Conservation (phyloP, 495 filamentous ascomycete species). For the Aspergillus biplanus region DNA sequence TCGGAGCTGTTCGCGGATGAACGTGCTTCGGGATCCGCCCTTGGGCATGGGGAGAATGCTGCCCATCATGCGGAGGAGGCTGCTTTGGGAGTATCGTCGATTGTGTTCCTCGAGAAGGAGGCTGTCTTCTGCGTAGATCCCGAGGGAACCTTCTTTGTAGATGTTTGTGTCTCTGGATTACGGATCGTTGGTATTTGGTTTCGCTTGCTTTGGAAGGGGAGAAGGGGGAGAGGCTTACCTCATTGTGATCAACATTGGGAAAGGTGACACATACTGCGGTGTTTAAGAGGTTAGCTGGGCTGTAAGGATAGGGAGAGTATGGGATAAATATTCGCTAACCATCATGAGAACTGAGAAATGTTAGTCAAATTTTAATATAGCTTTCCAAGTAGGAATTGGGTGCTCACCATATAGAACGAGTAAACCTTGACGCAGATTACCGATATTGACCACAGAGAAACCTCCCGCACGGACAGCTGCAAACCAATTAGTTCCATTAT, state of each 20-base stretch:
- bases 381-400: background rate
- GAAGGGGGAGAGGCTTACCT: constrained; percentile 31
- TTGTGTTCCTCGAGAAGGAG: constrained; percentile 22
- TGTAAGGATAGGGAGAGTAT: background rate
- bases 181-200: background rate
- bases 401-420: constrained; percentile 68
- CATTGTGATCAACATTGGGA: constrained; percentile 61
- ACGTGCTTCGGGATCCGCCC: constrained; percentile 50
- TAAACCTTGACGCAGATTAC: constrained; percentile 69
- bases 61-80: constrained; percentile 31
- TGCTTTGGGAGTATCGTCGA: constrained; percentile 21
- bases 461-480: constrained; percentile 77
- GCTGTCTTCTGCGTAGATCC: constrained; percentile 60
- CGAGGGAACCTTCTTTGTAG: constrained; percentile 75
- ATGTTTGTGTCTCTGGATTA: constrained; percentile 67
- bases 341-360: constrained; percentile 73
- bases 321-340: constrained; percentile 35
- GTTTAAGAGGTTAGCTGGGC: constrained; percentile 8
- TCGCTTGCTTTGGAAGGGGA: background rate
- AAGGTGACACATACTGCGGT: constrained; percentile 64
- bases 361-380: constrained; percentile 16
- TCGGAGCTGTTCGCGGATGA: constrained; percentile 67
- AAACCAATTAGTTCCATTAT: constrained; percentile 21
- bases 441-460: constrained; percentile 79
- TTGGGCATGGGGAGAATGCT: constrained; percentile 34